Base-by-base conservation (phyloP, 768 basidiomycete genomes). In the Fistulinella prunicolor region DNA sequence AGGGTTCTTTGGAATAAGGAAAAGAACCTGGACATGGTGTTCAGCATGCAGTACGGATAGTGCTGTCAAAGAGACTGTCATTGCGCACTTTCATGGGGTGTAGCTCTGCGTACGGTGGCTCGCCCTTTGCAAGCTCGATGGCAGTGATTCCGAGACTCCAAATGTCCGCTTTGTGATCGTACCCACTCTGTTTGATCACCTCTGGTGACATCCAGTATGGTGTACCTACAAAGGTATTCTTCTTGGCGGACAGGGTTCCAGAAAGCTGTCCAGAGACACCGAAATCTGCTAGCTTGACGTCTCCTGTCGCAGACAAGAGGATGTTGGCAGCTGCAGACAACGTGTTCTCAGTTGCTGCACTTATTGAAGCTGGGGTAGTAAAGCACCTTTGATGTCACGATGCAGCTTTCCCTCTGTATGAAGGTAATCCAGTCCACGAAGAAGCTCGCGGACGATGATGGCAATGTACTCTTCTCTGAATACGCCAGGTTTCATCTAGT, bases 171-270 rank as follows among this genome's bases (percentile, higher is more conserved):
- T 97, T 98, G 66, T 94, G 89, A 61, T 98, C 96, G 69, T 99
- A 99, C 4, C 96, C 96, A 47, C 93, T 95, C 70, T 99, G 96
- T 67, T 98, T 98, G 74, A 99, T 99, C 20, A 98, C 94, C 64
- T 99, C 96, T 6, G 96, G 96, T 7, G 92, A 93, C 96, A 99
- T 99, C 96, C 96, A 99, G 64, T 98, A 99, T 3, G 95, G 95
- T 16, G 95, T 94, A 23, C 92, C 92, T 26, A 95, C 95, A 64
- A 94, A 97, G 1, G 95, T 99, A 59, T 99, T 98, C 80, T 97
- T 94, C 80, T 92, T 93, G 17, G 89, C 90, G 10, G 88, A 90
- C 37, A 94, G 72, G 2, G 90, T 94, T 3, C 93, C 93, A 19
- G 90, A 94, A 23, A 99, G 77, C 62, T 99, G 96, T 23, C 96